Percentiles rank a stretch among this genome's conserved stretches.
phyloP scores from a whole-genome alignment of 352 stramenopile species.

The Phytophthora pisi region DNA sequence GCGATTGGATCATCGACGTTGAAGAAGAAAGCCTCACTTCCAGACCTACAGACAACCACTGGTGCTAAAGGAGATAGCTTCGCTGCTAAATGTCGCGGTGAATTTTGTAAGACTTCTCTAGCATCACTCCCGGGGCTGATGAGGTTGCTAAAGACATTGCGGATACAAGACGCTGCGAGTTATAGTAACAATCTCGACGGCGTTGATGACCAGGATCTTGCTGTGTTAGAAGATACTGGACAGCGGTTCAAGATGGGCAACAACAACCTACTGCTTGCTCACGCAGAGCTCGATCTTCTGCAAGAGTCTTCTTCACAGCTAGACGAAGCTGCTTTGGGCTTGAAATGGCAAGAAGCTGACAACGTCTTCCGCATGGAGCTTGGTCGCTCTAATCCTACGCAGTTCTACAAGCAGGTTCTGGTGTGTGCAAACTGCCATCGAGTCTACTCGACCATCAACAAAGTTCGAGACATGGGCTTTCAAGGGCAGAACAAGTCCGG shows the following conservation, averaged over 20 bases:
- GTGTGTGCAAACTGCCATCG: slow-evolving; percentile 80
- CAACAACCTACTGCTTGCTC: slow-evolving; percentile 73
- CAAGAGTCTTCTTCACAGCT: slow-evolving; percentile 16
- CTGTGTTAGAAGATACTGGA: slow-evolving; percentile 44
- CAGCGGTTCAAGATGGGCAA: slow-evolving; percentile 75
- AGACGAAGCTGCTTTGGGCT: slow-evolving; percentile 22
- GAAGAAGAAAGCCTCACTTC: slow-evolving; percentile 48
- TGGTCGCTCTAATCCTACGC: slow-evolving; percentile 61
- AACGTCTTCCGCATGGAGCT: slow-evolving; percentile 68
- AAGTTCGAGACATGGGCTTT: slow-evolving; percentile 59
- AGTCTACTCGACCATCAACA: slow-evolving; percentile 68
- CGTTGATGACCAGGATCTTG: slow-evolving; percentile 6
- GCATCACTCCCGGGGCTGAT: slow-evolving; percentile 46
- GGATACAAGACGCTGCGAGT: neutral
- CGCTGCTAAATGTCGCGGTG: slow-evolving; percentile 57
- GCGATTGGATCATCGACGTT: neutral
- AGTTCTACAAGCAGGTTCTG: slow-evolving; percentile 81
- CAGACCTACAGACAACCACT: slow-evolving; percentile 37
- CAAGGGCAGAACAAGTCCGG: slow-evolving; percentile 6
- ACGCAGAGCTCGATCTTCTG: slow-evolving; percentile 64
- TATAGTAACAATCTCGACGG: slow-evolving; percentile 20
- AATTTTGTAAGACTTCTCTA: slow-evolving; percentile 61
- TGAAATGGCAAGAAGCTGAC: slow-evolving; percentile 74
- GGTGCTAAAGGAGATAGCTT: slow-evolving; percentile 5
- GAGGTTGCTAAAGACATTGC: slow-evolving; percentile 9